These are phyloP conservation scores for Neurospora sp. DNA, from an alignment of 2,329 filamentous ascomycete species.

Conservation along the genomic window DNA sequence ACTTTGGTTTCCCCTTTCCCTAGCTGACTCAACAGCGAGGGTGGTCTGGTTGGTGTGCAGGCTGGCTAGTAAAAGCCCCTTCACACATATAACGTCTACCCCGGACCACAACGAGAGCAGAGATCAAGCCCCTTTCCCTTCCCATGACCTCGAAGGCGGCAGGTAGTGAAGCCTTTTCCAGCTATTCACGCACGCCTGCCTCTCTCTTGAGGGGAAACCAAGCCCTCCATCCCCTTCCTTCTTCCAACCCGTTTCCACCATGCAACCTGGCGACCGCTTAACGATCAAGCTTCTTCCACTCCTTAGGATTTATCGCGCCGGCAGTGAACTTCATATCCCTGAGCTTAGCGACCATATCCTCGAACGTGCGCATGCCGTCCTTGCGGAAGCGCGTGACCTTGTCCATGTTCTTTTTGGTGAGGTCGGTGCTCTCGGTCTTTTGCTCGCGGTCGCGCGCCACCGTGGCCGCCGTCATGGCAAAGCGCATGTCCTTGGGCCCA, in stretches of 20 bases:
- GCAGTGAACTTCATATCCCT: constrained; percentile 22
- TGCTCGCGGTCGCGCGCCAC: constrained; percentile 55
- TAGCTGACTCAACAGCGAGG: background rate
- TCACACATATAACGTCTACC: background rate
- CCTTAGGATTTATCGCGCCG: background rate
- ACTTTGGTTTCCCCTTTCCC: background rate
- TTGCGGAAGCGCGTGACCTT: constrained; percentile 75
- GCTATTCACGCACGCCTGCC: background rate
- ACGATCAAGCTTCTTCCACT: background rate
- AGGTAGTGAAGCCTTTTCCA: background rate
- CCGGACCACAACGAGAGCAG: constrained; percentile 8
- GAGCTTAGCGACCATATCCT: constrained; percentile 47
- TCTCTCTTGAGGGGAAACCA: background rate
- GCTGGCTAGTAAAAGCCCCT: background rate
- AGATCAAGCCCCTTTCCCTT: background rate
- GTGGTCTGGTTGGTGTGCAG: background rate
- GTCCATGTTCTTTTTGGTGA: constrained; percentile 68
- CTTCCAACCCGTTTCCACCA: background rate
- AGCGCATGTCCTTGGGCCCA: constrained; percentile 85
- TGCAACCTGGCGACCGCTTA: background rate
- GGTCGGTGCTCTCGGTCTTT: constrained; percentile 51
- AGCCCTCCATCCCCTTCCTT: background rate
- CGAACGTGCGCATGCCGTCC: constrained; percentile 57
- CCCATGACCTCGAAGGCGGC: background rate
- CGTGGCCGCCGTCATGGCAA: constrained; percentile 83